phyloP scores from a whole-genome alignment of 805 yeast species.

The Teunomyces pallodes region DNA sequence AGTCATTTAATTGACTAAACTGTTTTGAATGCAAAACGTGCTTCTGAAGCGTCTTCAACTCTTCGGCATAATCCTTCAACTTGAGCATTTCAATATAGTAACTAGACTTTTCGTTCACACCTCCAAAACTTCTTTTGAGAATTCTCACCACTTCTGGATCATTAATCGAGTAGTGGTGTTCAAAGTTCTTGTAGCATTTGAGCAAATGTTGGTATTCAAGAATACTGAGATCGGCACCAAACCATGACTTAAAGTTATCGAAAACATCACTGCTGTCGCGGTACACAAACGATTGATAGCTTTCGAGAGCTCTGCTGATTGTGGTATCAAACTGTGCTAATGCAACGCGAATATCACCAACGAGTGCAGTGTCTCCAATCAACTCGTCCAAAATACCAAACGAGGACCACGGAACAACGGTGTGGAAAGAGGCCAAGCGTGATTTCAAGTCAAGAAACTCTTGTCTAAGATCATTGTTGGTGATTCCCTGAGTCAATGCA shows the following conservation, averaged over 20 bases:
- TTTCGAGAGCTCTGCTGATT: not conserved
- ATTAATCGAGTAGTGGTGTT: not conserved
- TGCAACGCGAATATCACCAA: not conserved
- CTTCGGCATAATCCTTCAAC: conserved; percentile 13
- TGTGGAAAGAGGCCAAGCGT: not conserved
- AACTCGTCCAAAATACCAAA: not conserved
- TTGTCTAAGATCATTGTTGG: not conserved
- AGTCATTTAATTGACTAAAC: conserved; percentile 4
- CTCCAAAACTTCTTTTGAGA: not conserved
- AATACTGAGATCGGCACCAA: not conserved
- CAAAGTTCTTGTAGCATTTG: conserved; percentile 1
- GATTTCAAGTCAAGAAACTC: not conserved
- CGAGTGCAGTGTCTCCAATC: not conserved
- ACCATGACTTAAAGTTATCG: not conserved
- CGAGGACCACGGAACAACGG: conserved; percentile 1
- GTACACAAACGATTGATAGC: not conserved
- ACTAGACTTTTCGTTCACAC: not conserved
- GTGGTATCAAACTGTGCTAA: not conserved
- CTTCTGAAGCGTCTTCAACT: conserved; percentile 16
- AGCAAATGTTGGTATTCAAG: not conserved
- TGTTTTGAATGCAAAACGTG: conserved; percentile 2
- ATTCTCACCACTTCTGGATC: not conserved
- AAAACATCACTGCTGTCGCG: not conserved
- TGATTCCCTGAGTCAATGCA: not conserved
- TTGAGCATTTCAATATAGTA: conserved; percentile 12